Evolutionary conservation across 305 asterid species (phyloP).

Genomic region (Solanum chacoense): DNA sequence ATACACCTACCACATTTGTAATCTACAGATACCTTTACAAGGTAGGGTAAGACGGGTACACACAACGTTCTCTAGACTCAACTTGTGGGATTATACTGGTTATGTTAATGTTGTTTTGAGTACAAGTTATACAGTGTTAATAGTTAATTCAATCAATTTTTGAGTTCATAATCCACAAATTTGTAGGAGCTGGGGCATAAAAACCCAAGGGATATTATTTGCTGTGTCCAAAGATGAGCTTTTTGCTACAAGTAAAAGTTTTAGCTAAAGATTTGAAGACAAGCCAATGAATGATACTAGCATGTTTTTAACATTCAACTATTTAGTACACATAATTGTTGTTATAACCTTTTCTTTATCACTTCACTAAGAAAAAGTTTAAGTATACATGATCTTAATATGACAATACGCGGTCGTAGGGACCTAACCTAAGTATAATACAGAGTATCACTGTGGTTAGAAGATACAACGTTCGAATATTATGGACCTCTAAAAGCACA

Average conservation of each 20-base stretch:
- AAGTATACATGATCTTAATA: background rate
- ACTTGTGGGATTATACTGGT: background rate
- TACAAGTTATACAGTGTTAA: background rate
- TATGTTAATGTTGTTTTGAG: background rate
- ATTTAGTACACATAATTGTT: background rate
- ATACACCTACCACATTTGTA: background rate
- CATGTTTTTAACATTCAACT: background rate
- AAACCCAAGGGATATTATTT: background rate
- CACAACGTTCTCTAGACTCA: background rate
- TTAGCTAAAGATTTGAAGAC: background rate
- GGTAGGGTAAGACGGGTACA: background rate
- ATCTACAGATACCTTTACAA: background rate
- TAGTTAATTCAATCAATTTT: background rate
- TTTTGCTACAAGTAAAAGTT: background rate
- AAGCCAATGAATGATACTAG: background rate
- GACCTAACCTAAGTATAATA: background rate
- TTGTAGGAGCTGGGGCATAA: background rate
- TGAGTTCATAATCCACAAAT: background rate
- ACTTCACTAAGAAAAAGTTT: background rate
- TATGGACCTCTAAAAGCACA: background rate
- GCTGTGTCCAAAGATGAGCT: background rate
- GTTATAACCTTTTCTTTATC: background rate
- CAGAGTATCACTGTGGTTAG: background rate
- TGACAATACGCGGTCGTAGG: background rate
- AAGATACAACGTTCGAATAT: background rate